phyloP scores from a whole-genome alignment of 495 filamentous ascomycete species.

The Penicillium flavigenum region DNA sequence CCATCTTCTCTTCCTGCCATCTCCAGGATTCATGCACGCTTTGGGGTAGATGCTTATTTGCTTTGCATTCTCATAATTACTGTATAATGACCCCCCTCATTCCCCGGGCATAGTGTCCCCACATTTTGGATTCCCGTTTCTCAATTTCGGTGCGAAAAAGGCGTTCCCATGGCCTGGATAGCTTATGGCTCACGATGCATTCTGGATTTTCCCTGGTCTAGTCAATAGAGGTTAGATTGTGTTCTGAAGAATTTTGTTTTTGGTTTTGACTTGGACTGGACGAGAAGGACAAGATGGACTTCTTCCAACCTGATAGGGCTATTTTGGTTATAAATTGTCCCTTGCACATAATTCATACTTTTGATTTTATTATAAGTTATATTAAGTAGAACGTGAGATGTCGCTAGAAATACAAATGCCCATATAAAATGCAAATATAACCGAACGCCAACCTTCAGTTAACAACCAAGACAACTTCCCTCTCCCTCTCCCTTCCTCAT shows the following conservation, averaged over 20 bases:
- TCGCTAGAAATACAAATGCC: conserved; percentile 1
- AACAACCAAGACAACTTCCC: too few relatives aligned
- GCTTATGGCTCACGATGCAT: conserved; percentile 10
- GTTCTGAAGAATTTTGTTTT: background rate
- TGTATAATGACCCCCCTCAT: conserved; percentile 11
- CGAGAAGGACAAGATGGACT: background rate
- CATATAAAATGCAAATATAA: background rate
- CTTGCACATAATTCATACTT: conserved; percentile 7
- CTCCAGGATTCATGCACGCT: conserved; percentile 1
- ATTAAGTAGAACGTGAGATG: background rate
- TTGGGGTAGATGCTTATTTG: background rate
- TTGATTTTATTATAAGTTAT: background rate
- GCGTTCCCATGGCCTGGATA: conserved; percentile 4
- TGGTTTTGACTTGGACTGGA: background rate
- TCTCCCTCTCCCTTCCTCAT: background rate
- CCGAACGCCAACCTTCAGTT: background rate
- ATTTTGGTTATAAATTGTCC: conserved; percentile 3
- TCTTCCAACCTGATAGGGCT: background rate
- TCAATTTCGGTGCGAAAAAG: conserved; percentile 9
- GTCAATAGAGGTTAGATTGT: conserved; percentile 6
- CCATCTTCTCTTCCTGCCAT: background rate
- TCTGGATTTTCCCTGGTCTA: conserved; percentile 8
- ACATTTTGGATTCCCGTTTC: conserved; percentile 8
- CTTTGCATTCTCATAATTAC: background rate
- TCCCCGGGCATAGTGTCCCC: conserved; percentile 3